Percentiles rank a stretch among this genome's conserved stretches.
Conservation (phyloP, 495 filamentous ascomycete species). For the Chaetomium fimeti region DNA sequence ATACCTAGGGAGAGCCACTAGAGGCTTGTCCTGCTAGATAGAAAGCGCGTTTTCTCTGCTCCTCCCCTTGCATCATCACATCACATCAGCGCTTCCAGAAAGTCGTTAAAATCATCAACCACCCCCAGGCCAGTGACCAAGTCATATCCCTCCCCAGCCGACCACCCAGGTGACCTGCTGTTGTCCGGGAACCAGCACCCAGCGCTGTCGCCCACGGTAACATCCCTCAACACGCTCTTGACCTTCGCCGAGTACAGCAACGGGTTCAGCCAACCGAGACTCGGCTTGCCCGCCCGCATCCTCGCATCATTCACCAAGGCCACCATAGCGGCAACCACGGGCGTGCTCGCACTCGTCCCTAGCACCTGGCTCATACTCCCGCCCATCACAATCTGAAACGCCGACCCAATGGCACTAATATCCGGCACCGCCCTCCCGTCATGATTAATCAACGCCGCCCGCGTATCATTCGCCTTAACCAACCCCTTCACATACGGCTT, state of each 20-base stretch:
- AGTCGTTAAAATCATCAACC: constrained; percentile 38
- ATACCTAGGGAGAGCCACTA: too few relatives aligned
- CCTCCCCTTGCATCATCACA: background rate
- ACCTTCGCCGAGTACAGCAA: constrained; percentile 36
- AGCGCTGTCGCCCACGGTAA: constrained; percentile 35
- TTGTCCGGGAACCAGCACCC: constrained; percentile 37
- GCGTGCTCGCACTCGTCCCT: constrained; percentile 45
- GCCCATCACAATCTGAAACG: constrained; percentile 39
- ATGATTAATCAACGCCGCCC: constrained; percentile 52
- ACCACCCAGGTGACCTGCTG: constrained; percentile 31
- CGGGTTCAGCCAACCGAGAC: constrained; percentile 44
- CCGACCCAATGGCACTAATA: constrained; percentile 49
- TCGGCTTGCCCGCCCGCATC: constrained; percentile 40
- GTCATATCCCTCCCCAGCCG: constrained; percentile 39
- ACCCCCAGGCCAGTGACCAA: constrained; percentile 43
- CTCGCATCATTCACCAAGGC: constrained; percentile 43
- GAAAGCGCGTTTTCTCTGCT: too few relatives aligned
- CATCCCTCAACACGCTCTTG: constrained; percentile 34
- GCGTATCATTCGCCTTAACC: constrained; percentile 39
- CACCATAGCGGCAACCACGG: constrained; percentile 44
- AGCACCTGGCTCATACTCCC: constrained; percentile 37
- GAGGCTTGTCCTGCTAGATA: too few relatives aligned
- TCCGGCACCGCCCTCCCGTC: constrained; percentile 72
- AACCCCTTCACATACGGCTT: constrained; percentile 53
- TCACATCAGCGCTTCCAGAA: constrained; percentile 32